A percentile compares a stretch with the other conserved stretches of the same genome.
Conservation (phyloP, 495 filamentous ascomycete species). For the Aspergillus nidulans region DNA sequence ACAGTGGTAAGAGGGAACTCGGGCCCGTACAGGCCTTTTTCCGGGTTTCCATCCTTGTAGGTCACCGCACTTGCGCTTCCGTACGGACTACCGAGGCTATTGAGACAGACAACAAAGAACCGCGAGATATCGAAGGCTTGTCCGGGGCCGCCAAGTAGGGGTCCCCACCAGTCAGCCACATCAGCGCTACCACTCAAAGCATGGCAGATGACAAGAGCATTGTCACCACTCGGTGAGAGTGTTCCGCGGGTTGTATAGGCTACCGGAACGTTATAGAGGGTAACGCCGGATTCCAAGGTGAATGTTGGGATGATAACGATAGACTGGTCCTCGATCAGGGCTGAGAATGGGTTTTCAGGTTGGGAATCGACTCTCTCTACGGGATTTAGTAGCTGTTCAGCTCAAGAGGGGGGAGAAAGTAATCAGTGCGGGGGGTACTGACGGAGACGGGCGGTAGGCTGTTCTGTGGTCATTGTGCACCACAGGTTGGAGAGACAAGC, state of each 20-base stretch:
- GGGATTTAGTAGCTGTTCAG: constrained; percentile 55
- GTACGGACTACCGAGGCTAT: constrained; percentile 94
- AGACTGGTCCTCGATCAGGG: constrained; percentile 79
- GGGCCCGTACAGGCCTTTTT: constrained; percentile 78
- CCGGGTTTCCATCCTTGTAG: constrained; percentile 69
- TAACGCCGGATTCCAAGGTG: constrained; percentile 89
- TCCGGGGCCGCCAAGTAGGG: constrained; percentile 81
- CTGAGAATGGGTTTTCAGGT: constrained; percentile 87
- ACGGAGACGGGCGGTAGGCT: constrained; percentile 33
- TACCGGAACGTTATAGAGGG: constrained; percentile 80
- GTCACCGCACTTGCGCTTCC: constrained; percentile 95
- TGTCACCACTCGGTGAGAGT: constrained; percentile 71
- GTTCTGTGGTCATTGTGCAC: constrained; percentile 28
- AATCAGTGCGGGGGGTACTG: constrained; percentile 34
- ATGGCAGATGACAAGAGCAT: constrained; percentile 96
- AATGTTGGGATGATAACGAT: constrained; percentile 83
- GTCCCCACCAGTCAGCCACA: constrained; percentile 98
- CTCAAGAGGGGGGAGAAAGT: neutral
- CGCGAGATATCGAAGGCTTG: constrained; percentile 87
- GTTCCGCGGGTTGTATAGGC: constrained; percentile 85
- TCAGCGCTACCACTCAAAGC: constrained; percentile 94
- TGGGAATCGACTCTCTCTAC: constrained; percentile 63
- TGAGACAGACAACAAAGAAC: constrained; percentile 94
- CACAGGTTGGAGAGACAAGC: neutral
- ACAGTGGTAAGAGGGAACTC: constrained; percentile 96